Percentiles rank a stretch among this genome's conserved stretches.
Evolutionary conservation across 2,329 filamentous ascomycete species (phyloP).

Genomic region (Lachnellula willkommii): DNA sequence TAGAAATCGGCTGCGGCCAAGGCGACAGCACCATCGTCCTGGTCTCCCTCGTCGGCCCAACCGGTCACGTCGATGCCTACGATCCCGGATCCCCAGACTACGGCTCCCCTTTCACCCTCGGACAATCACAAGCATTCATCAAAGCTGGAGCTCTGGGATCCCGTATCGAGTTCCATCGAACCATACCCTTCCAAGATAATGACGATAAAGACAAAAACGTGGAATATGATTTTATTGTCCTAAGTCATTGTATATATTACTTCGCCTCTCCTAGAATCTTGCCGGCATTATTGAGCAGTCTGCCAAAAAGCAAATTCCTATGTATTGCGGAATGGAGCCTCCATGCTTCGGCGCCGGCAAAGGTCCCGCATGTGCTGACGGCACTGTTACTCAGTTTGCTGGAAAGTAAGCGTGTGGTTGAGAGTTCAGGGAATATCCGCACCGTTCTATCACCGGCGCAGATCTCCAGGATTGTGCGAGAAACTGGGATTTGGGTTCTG

Average conservation of each 20-base stretch:
- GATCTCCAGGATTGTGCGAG: conserved; percentile 32
- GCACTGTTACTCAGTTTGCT: conserved; percentile 40
- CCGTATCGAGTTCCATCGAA: conserved; percentile 41
- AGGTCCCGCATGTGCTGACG: conserved; percentile 47
- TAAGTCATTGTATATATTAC: conserved; percentile 51
- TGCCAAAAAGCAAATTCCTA: conserved; percentile 32
- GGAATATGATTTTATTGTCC: conserved; percentile 42
- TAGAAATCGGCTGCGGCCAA: conserved; percentile 57
- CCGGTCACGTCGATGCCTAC: conserved; percentile 44
- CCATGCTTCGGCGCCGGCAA: conserved; percentile 34
- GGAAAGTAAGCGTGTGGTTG: conserved; percentile 38
- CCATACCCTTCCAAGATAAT: conserved; percentile 23
- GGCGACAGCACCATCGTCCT: conserved; percentile 52
- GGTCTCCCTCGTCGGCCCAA: conserved; percentile 41
- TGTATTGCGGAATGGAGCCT: conserved; percentile 45
- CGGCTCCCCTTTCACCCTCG: conserved; percentile 44
- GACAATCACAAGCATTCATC: conserved; percentile 44
- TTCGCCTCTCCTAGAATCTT: conserved; percentile 39
- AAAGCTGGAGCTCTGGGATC: conserved; percentile 36
- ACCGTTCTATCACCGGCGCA: conserved; percentile 39
- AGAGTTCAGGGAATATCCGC: conserved; percentile 43
- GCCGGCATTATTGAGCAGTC: conserved; percentile 29
- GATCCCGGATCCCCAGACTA: conserved; percentile 49
- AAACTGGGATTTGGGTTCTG: not conserved
- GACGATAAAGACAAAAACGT: conserved; percentile 32